Conservation (phyloP, 164 flowering plant genomes). For the Dillenia turbinata region DNA sequence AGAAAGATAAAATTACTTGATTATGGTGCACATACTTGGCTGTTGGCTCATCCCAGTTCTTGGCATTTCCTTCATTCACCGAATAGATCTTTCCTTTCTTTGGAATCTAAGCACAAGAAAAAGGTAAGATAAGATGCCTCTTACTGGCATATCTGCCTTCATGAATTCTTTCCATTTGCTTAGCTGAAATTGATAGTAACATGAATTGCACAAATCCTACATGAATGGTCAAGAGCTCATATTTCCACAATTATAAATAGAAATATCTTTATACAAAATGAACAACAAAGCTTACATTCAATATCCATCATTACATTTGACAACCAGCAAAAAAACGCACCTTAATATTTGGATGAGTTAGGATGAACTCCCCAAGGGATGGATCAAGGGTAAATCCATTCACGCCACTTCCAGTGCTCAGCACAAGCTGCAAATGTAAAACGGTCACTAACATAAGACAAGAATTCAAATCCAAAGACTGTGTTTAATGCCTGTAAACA, state of each 20-base stretch:
- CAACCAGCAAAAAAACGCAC: conserved; percentile 25
- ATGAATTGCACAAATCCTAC: too few relatives aligned
- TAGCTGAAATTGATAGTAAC: too few relatives aligned
- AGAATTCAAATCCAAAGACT: neutral
- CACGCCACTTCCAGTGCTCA: conserved; percentile 92
- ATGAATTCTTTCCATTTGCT: too few relatives aligned
- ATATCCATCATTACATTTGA: neutral
- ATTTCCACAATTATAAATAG: too few relatives aligned
- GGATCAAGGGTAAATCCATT: conserved; percentile 98
- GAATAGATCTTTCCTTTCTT: conserved; percentile 97
- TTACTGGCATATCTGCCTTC: too few relatives aligned
- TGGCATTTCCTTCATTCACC: conserved; percentile 98
- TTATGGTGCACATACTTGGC: conserved; percentile 50
- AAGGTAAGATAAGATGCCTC: too few relatives aligned
- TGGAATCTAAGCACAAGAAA: conserved; percentile 56
- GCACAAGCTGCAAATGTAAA: conserved; percentile 57
- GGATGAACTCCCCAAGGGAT: conserved; percentile 94
- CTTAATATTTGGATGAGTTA: conserved; percentile 96
- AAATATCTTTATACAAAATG: too few relatives aligned
- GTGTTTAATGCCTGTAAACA: too few relatives aligned
- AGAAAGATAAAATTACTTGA: neutral
- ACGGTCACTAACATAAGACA: neutral
- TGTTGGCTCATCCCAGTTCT: conserved; percentile 94
- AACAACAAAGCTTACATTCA: too few relatives aligned
- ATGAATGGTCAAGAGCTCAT: too few relatives aligned